These are phyloP conservation scores for Aspergillus pseudoglaucus DNA, from an alignment of 2,329 filamentous ascomycete genomes.

Conservation along the genomic window DNA sequence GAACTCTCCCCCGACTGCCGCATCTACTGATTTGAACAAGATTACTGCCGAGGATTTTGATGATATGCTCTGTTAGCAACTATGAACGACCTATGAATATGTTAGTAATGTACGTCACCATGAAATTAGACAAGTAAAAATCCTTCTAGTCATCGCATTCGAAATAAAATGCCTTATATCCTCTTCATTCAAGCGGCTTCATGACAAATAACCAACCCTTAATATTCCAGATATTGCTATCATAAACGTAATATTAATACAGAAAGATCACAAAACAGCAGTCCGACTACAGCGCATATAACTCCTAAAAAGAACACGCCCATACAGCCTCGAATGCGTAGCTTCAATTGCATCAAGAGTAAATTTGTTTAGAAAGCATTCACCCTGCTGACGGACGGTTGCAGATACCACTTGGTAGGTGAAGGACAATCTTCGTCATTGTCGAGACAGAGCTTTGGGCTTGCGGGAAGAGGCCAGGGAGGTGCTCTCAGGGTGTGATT, in stretches of 20 bases:
- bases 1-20: background rate
- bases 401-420: background rate
- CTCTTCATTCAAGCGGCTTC: too few relatives aligned
- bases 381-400: background rate
- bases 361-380: background rate
- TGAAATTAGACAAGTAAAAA: too few relatives aligned
- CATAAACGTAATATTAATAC: too few relatives aligned
- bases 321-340: too few relatives aligned
- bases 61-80: constrained; percentile 6
- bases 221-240: too few relatives aligned
- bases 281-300: too few relatives aligned
- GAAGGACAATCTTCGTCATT: background rate
- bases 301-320: too few relatives aligned
- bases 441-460: constrained; percentile 1
- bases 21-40: background rate
- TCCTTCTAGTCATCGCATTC: too few relatives aligned
- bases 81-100: background rate
- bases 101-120: too few relatives aligned
- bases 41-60: background rate
- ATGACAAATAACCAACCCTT: too few relatives aligned
- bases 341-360: background rate
- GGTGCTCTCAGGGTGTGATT: constrained; percentile 12
- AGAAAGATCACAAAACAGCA: too few relatives aligned
- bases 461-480: constrained; percentile 8
- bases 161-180: too few relatives aligned